Evolutionary conservation across 345 rosid species (phyloP).

Genomic region (Lenwebbia sp.): DNA sequence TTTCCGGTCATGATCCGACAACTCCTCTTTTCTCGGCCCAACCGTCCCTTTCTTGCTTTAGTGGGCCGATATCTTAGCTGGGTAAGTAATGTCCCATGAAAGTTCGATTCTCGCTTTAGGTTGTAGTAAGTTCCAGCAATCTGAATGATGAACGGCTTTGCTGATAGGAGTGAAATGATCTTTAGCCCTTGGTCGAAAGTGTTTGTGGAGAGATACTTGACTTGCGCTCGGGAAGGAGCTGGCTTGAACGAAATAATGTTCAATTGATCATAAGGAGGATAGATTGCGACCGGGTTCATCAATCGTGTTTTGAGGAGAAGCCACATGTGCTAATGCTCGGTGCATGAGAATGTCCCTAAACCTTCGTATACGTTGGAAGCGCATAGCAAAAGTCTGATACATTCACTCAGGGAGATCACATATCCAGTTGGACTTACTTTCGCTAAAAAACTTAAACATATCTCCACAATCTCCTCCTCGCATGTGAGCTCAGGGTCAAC

Average conservation of each 20-base stretch:
- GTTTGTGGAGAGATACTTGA: background rate
- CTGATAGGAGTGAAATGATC: no score
- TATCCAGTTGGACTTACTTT: no score
- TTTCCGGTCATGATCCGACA: background rate
- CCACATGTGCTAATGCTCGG: background rate
- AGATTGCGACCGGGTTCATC: background rate
- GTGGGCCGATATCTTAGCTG: background rate
- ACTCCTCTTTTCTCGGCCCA: background rate
- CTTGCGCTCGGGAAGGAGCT: no score
- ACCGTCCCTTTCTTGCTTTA: background rate
- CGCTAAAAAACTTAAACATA: no score
- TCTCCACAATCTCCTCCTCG: no score
- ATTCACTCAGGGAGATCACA: no score
- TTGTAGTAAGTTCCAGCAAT: background rate
- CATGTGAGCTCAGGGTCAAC: no score
- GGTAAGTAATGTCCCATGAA: background rate
- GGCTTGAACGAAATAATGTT: background rate
- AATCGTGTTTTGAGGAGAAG: background rate
- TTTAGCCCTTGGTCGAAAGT: background rate
- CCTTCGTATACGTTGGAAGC: background rate
- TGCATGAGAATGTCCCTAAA: background rate
- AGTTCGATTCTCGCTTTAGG: background rate
- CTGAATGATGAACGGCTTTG: no score
- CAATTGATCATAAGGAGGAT: background rate
- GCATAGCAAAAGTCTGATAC: no score